A percentile compares a stretch with the other conserved stretches of the same genome.
These are phyloP conservation scores for Myxozyma nipponensis DNA, from an alignment of 805 yeast species.

Conservation along the genomic window DNA sequence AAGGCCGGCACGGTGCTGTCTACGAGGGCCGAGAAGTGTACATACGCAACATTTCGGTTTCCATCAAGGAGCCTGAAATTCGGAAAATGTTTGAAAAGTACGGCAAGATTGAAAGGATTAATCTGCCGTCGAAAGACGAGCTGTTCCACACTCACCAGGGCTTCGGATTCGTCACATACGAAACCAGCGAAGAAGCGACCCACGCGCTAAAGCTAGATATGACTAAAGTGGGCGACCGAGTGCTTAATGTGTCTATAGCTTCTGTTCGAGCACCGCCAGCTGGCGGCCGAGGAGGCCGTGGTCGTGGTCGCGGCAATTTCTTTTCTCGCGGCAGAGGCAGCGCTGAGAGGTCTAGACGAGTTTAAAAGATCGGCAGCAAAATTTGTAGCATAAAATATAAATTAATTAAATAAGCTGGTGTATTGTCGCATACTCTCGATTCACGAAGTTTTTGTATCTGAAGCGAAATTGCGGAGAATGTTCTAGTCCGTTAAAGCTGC, in stretches of 20 bases:
- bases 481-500: no score
- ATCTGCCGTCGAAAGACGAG: constrained; percentile 38
- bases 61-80: constrained; percentile 42
- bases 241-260: constrained; percentile 49
- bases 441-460: no score
- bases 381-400: no score
- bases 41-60: constrained; percentile 52
- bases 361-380: no score
- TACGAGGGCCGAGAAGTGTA: constrained; percentile 56
- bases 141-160: constrained; percentile 49
- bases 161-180: constrained; percentile 60
- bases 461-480: no score
- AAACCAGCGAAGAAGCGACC: constrained; percentile 44
- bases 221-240: constrained; percentile 45
- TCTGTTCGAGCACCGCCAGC: constrained; percentile 3
- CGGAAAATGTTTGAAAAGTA: constrained; percentile 43
- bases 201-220: constrained; percentile 46
- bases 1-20: constrained; percentile 44
- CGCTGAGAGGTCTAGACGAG: neutral
- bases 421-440: no score
- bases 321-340: no score
- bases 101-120: constrained; percentile 54
- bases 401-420: no score
- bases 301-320: constrained; percentile 14
- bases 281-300: constrained; percentile 6